A percentile compares a stretch with the other conserved stretches of the same genome.
Conservation (phyloP, 1,139 yeast species). For the Suhomyces atakaporum region DNA sequence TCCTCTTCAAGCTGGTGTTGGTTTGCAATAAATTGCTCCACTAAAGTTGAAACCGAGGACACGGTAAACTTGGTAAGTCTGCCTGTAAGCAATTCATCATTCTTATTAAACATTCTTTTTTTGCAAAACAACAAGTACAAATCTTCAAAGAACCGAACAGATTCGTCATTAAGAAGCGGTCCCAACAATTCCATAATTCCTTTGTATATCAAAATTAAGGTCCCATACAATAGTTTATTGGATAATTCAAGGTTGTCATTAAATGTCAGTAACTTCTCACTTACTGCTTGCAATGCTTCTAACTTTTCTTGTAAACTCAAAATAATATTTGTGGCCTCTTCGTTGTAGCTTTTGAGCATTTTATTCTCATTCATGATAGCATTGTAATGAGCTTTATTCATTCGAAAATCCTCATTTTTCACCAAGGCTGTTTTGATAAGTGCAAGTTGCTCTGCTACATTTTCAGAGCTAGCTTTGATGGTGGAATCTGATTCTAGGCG, state of each 20-base stretch:
- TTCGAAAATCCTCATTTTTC: background rate
- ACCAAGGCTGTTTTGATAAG: background rate
- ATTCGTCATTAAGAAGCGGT: constrained; percentile 26
- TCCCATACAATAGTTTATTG: constrained; percentile 3
- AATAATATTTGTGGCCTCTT: constrained; percentile 7
- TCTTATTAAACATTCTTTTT: constrained; percentile 14
- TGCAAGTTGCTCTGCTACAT: no score
- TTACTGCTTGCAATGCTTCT: background rate
- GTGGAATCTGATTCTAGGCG: no score
- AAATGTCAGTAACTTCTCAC: background rate
- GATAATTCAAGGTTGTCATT: background rate
- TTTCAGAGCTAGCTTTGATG: no score
- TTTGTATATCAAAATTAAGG: constrained; percentile 3
- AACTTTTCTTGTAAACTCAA: constrained; percentile 5
- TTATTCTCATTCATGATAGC: background rate
- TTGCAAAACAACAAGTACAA: constrained; percentile 16
- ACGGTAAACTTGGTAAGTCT: constrained; percentile 19
- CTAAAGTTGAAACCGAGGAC: constrained; percentile 24
- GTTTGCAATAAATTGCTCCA: constrained; percentile 19
- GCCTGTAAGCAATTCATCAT: constrained; percentile 15
- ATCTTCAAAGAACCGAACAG: constrained; percentile 18
- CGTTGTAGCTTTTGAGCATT: constrained; percentile 5
- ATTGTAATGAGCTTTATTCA: background rate
- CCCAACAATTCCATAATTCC: constrained; percentile 12
- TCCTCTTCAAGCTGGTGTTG: constrained; percentile 24